These are phyloP conservation scores for Pyrenophora tritici-repentis DNA, from an alignment of 2,329 filamentous ascomycete species.

Conservation along the genomic window DNA sequence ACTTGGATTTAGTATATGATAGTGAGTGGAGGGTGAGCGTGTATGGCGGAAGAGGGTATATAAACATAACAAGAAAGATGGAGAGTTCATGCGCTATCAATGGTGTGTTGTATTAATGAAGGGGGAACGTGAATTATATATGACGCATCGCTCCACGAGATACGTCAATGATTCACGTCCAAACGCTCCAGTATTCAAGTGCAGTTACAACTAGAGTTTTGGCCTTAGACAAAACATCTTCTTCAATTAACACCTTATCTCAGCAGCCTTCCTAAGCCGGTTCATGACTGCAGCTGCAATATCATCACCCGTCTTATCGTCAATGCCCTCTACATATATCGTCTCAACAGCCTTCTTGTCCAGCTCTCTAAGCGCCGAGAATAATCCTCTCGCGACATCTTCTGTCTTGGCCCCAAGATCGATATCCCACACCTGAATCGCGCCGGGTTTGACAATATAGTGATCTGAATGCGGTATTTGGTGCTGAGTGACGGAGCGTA, in stretches of 20 bases:
- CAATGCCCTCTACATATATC: slow-evolving; percentile 89
- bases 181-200: too few species aligned
- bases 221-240: neutral
- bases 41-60: too few species aligned
- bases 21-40: too few species aligned
- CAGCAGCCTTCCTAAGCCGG: slow-evolving; percentile 55
- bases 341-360: slow-evolving; percentile 78
- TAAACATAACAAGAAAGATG: too few species aligned
- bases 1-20: too few species aligned
- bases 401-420: slow-evolving; percentile 71
- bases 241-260: slow-evolving; percentile 22
- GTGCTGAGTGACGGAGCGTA: slow-evolving; percentile 44
- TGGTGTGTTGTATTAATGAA: too few species aligned
- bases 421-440: slow-evolving; percentile 65
- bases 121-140: too few species aligned
- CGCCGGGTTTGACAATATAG: slow-evolving; percentile 14
- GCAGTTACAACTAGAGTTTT: too few species aligned
- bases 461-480: slow-evolving; percentile 37
- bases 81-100: too few species aligned
- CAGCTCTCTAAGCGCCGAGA: slow-evolving; percentile 83
- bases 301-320: slow-evolving; percentile 69
- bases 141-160: too few species aligned
- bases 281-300: slow-evolving; percentile 73
- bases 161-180: too few species aligned
- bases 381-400: slow-evolving; percentile 82